These are phyloP conservation scores for Alternaria novae-zelandiae DNA, from an alignment of 2,329 filamentous ascomycete species.

Conservation along the genomic window DNA sequence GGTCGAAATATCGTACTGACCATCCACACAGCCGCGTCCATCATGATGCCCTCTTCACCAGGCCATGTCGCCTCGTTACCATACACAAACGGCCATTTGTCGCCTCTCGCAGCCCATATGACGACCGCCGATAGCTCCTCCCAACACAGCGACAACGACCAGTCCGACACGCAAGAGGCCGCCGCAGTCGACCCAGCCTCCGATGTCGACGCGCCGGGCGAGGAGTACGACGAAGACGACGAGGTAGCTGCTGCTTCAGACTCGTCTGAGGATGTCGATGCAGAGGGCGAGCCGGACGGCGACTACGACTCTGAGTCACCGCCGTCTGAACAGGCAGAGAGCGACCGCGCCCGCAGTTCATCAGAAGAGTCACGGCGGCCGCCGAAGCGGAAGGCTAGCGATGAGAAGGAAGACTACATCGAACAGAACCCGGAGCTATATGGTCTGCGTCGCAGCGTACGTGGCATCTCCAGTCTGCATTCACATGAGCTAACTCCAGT, in stretches of 20 bases:
- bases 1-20: constrained; percentile 51
- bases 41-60: constrained; percentile 68
- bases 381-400: constrained; percentile 69
- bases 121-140: constrained; percentile 53
- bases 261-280: constrained; percentile 58
- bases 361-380: constrained; percentile 73
- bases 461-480: constrained; percentile 42
- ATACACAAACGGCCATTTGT: constrained; percentile 71
- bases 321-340: constrained; percentile 48
- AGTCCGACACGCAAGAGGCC: constrained; percentile 72
- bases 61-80: constrained; percentile 67
- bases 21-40: constrained; percentile 63
- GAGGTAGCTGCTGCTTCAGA: constrained; percentile 54
- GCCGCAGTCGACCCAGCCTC: constrained; percentile 50
- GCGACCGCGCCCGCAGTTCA: constrained; percentile 66
- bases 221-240: constrained; percentile 51
- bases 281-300: constrained; percentile 60
- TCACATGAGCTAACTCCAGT: constrained; percentile 41
- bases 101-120: constrained; percentile 60
- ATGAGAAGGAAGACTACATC: constrained; percentile 83
- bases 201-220: constrained; percentile 50
- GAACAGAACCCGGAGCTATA: constrained; percentile 93
- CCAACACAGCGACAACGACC: constrained; percentile 73
- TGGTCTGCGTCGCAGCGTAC: constrained; percentile 89
- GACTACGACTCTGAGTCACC: constrained; percentile 77